A percentile compares a stretch with the other conserved stretches of the same genome.
phyloP scores from a whole-genome alignment of 176 grass and related monocot genomes.

The Miscanthus lutarioriparius region DNA sequence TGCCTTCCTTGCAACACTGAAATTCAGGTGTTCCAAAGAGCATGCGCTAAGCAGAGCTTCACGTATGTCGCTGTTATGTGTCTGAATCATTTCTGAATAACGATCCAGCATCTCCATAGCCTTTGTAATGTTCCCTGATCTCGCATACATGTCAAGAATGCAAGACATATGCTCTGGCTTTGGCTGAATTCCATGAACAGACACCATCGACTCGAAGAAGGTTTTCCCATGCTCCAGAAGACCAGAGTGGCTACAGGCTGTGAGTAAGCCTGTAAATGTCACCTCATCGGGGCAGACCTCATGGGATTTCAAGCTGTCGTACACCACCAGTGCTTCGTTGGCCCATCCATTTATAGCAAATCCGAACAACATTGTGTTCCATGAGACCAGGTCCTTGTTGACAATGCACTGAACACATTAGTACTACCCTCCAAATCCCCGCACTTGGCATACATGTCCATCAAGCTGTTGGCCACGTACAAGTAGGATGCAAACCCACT shows the following conservation, averaged over 20 bases:
- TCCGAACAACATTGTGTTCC: constrained; percentile 69
- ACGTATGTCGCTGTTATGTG: not conserved
- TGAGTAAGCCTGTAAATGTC: constrained; percentile 56
- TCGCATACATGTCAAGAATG: constrained; percentile 60
- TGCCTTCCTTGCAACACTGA: constrained; percentile 17
- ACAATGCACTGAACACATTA: constrained; percentile 35
- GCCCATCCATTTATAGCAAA: constrained; percentile 51
- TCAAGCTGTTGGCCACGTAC: constrained; percentile 64
- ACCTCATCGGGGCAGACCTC: constrained; percentile 45
- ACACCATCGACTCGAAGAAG: constrained; percentile 51
- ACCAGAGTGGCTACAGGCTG: constrained; percentile 64
- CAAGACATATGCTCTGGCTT: constrained; percentile 54
- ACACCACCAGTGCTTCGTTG: constrained; percentile 32
- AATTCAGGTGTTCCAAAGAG: not conserved
- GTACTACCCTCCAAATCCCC: constrained; percentile 42
- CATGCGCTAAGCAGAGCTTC: constrained; percentile 55
- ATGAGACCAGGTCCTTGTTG: constrained; percentile 56
- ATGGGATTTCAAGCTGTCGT: constrained; percentile 36
- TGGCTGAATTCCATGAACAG: constrained; percentile 41
- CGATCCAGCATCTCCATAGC: constrained; percentile 25
- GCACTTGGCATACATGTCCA: constrained; percentile 74
- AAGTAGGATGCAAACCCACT: constrained; percentile 43
- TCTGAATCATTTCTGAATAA: not conserved
- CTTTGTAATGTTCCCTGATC: constrained; percentile 43
- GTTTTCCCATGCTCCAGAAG: constrained; percentile 47